Base-by-base conservation (phyloP, 306 rosid species). In the Citrullus amarus region DNA sequence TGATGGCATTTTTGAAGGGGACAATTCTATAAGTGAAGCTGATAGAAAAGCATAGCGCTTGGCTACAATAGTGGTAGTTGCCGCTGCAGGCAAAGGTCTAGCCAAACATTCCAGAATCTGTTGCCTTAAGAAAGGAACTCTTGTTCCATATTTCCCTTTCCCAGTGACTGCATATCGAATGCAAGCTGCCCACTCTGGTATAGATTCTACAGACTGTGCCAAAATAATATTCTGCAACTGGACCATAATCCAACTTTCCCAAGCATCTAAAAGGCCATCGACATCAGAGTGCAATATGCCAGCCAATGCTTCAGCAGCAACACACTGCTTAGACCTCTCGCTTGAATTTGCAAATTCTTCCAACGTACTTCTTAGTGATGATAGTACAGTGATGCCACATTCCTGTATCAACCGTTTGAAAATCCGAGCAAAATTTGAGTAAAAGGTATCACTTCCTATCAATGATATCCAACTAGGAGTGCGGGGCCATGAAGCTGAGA, bases 401-500 rank as follows among this genome's bases (percentile, higher is more conserved):
- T 95, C 99, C 84, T 95, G 99, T 78, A 91, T 86, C 77, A 95
- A 81, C 83, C 98, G 91, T 86, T 92, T 95, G 79, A 95, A 95
- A 84, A 92, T 95, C 62, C 99, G 90, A 4, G 99, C 99, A 86
- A 92, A 95, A 84, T 82, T 95, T 18, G 98, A 80, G 86, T 95
- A 92, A 81, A 95, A 95, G 78, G 91, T 86, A 80, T 91, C 99
- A 88, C 88, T 88, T 80, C 93, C 92, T 76, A 92, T 71, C 77
- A 91, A 88, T 60, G 96, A 92, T 30, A 91, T 92, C 99, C 98
- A 93, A 86, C 93, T 91, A 32, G 99, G 97, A 8, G 99, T 95
- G 6, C 99, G 99, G n/a, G 99, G 99, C 99, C 99, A 95, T 76
- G 99, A 91, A 79, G 99, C 87, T 6, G 98, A 88, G 80, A 95